Conservation (phyloP, 768 basidiomycete species). For the Ramaria sp. region DNA sequence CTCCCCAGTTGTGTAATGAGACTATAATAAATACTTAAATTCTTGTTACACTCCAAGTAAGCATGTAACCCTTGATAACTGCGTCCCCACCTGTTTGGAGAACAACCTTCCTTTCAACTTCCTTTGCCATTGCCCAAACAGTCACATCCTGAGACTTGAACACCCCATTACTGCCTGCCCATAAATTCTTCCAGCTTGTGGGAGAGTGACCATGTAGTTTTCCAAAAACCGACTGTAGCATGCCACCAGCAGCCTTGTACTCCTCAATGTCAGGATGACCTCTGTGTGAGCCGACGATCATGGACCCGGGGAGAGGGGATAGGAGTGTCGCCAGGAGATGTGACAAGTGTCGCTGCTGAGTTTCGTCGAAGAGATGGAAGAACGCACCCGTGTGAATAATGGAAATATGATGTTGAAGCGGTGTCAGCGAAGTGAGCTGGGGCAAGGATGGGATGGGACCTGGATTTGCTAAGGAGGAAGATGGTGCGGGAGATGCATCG, state of each 20-base stretch:
- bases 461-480: neutral
- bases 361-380: slow-evolving; percentile 15
- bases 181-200: slow-evolving; percentile 26
- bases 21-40: neutral
- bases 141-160: slow-evolving; percentile 7
- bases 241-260: neutral
- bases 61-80: neutral
- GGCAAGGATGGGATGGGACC: slow-evolving; percentile 2
- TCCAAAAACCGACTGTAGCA: neutral
- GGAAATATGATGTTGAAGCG: slow-evolving; percentile 8
- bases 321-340: slow-evolving; percentile 11
- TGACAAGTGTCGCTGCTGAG: slow-evolving; percentile 11
- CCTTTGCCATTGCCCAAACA: neutral
- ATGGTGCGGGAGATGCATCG: neutral
- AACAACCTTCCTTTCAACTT: neutral
- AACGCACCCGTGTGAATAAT: slow-evolving; percentile 14
- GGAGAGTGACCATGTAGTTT: slow-evolving; percentile 20
- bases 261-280: slow-evolving; percentile 6
- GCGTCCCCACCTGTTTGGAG: neutral
- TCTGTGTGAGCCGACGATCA: slow-evolving; percentile 13
- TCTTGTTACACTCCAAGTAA: slow-evolving; percentile 6
- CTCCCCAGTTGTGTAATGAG: neutral
- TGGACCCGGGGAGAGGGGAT: slow-evolving; percentile 11
- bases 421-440: slow-evolving; percentile 10
- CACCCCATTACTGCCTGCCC: slow-evolving; percentile 19